Percentiles rank a stretch among this genome's conserved stretches.
Conservation (phyloP, 2,329 filamentous ascomycete genomes). For the Neofusicoccum cordaticola region DNA sequence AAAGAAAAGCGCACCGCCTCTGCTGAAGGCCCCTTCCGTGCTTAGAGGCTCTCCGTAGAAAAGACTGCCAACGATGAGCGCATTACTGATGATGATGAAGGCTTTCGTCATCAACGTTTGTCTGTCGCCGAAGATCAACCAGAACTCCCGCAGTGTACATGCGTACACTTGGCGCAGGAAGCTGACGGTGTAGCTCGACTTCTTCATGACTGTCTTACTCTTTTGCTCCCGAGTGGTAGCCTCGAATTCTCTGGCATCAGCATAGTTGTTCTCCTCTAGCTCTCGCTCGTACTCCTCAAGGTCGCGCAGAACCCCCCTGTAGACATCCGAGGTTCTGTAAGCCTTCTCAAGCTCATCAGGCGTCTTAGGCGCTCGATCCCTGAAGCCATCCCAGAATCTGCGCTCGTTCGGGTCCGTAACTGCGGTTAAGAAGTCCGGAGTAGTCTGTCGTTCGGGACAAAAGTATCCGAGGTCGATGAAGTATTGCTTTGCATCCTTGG, state of each 20-base stretch:
- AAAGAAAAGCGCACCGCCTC: constrained; percentile 65
- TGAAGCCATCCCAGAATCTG: constrained; percentile 56
- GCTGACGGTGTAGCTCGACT: constrained; percentile 73
- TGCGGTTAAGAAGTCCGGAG: constrained; percentile 74
- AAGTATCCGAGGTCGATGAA: constrained; percentile 65
- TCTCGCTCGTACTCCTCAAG: constrained; percentile 60
- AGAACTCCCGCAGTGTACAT: constrained; percentile 70
- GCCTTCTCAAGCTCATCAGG: constrained; percentile 65
- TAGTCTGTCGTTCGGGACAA: constrained; percentile 62
- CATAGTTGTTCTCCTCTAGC: constrained; percentile 55
- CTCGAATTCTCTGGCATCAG: constrained; percentile 64
- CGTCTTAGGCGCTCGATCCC: constrained; percentile 66
- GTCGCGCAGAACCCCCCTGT: constrained; percentile 59
- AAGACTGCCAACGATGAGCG: constrained; percentile 72
- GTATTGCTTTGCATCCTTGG: constrained; percentile 60
- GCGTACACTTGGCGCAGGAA: constrained; percentile 68
- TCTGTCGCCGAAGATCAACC: constrained; percentile 73
- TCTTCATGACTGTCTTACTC: constrained; percentile 62
- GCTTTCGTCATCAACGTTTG: constrained; percentile 74
- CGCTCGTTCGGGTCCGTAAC: constrained; percentile 72
- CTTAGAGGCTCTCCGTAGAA: constrained; percentile 67
- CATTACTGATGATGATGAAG: constrained; percentile 73
- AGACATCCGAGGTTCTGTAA: constrained; percentile 63
- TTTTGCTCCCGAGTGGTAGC: constrained; percentile 64
- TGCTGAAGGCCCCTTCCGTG: constrained; percentile 61